phyloP scores from a whole-genome alignment of 1,284 basidiomycete genomes.

The Cryptococcus deneoformans region DNA sequence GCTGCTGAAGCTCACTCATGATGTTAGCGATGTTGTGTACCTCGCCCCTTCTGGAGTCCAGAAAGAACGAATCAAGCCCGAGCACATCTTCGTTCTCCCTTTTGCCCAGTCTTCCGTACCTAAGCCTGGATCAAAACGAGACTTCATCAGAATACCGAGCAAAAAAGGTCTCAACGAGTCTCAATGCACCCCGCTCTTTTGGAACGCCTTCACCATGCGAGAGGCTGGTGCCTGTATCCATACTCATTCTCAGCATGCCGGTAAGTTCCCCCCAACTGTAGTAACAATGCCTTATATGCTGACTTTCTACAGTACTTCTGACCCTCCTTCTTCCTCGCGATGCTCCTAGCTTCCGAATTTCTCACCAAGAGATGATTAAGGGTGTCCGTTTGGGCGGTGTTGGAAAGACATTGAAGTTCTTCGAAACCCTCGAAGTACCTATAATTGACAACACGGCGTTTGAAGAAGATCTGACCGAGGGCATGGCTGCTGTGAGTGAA shows the following conservation, averaged over 20 bases:
- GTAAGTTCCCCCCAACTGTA: constrained; percentile 18
- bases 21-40: constrained; percentile 66
- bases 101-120: constrained; percentile 61
- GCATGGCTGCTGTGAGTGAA: constrained; percentile 62
- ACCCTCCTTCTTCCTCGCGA: constrained; percentile 68
- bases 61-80: constrained; percentile 75
- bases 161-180: constrained; percentile 67
- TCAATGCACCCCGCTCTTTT: constrained; percentile 83
- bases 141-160: constrained; percentile 69
- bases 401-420: constrained; percentile 67
- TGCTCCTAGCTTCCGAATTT: constrained; percentile 61
- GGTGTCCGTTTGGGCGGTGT: constrained; percentile 73
- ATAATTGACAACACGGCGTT: constrained; percentile 86
- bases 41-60: constrained; percentile 76
- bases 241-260: constrained; percentile 77
- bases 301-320: constrained; percentile 60
- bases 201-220: constrained; percentile 78
- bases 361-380: constrained; percentile 86
- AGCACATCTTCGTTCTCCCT: constrained; percentile 80
- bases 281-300: neutral
- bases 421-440: constrained; percentile 78
- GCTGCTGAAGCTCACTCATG: neutral
- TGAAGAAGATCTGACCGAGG: constrained; percentile 79
- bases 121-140: constrained; percentile 62
- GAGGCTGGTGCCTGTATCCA: constrained; percentile 79